Base-by-base conservation (phyloP, 2,329 filamentous ascomycete species). In the Penicillium thymicola region DNA sequence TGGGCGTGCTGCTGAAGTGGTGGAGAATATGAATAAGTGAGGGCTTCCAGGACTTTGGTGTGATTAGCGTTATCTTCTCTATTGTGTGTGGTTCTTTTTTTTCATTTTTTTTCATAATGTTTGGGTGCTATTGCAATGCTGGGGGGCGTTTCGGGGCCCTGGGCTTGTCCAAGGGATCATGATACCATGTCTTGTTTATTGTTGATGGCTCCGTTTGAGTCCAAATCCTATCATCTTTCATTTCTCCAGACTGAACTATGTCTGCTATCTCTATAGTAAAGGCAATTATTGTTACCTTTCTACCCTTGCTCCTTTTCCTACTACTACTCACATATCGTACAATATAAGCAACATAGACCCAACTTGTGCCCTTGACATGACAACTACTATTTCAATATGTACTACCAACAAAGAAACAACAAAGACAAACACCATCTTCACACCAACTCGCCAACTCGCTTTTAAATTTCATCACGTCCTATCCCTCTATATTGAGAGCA, bases 11-110 rank as follows among this genome's bases (percentile, higher is more conserved):
- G 76, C 71, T 25, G 78, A 79, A 50, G 76, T 79, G n/a, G 75
- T 79, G 55, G 76, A 80, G 63, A 72, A 71, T 59, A 75, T 76
- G 65, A 72, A 71, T 58, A 74, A 76, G 64, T 78, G 64, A 75
- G 54, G 7, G 14, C 27, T n/a, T 57, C 58, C 47, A 34, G 38
- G 43, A 30, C 59, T 56, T 46, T 48, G 44, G 16, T n/a, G 44
- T 59, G 32, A 42, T 14, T 56, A 37, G 32, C 38, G 49, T 58
- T 51, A 45, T 23, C 38, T 54, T 54, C 25, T 40, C 54, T 49
- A 36, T 36, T 55, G n/a, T 43, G 49, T 54, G 13, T 32, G 11
- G 8, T 30, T 37, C 42, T 48, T 48, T 32, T 23, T 23, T 9
- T 5, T 25, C n/a, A n/a, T n/a, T n/a, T n/a, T n/a, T n/a, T n/a